phyloP scores from a whole-genome alignment of 108 stramenopile species.

The Fistulifera solaris region DNA sequence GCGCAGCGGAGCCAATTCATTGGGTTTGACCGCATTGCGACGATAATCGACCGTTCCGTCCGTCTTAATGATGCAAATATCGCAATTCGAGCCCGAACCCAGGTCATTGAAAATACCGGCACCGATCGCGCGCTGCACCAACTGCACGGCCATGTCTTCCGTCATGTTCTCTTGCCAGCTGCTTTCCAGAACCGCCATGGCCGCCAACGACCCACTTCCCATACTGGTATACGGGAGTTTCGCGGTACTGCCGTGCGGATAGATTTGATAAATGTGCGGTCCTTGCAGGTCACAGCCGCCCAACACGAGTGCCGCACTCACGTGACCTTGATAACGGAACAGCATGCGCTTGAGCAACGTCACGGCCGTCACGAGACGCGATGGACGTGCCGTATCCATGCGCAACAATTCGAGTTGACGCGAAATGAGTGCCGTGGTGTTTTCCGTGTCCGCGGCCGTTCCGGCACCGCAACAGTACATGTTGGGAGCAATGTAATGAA shows the following conservation, averaged over 20 bases:
- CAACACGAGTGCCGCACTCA: conserved; percentile 90
- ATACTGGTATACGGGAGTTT: conserved; percentile 97
- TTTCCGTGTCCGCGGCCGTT: conserved; percentile 98
- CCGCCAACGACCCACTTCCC: conserved; percentile 96
- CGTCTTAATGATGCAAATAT: conserved; percentile 88
- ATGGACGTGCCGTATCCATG: conserved; percentile 65
- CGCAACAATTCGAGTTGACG: conserved; percentile 92
- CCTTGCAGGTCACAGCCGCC: conserved; percentile 94
- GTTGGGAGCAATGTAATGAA: conserved; percentile 98
- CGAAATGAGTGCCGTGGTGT: conserved; percentile 89
- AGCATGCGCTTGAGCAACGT: conserved; percentile 92
- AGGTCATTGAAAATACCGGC: conserved; percentile 99
- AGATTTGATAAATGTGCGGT: conserved; percentile 93
- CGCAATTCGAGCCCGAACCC: conserved; percentile 90
- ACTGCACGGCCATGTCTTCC: conserved; percentile 85
- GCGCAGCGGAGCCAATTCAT: conserved; percentile 59
- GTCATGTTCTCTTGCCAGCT: conserved; percentile 79
- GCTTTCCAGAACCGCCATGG: conserved; percentile 96
- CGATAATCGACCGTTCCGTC: conserved; percentile 58
- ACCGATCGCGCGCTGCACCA: conserved; percentile 89
- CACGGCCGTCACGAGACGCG: conserved; percentile 93
- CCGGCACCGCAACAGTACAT: conserved; percentile 99
- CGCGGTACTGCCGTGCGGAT: conserved; percentile 93
- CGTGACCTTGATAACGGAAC: conserved; percentile 95
- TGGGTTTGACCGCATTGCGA: conserved; percentile 70